phyloP scores from a whole-genome alignment of 139 green algal species.

The Chlorella sp. region DNA sequence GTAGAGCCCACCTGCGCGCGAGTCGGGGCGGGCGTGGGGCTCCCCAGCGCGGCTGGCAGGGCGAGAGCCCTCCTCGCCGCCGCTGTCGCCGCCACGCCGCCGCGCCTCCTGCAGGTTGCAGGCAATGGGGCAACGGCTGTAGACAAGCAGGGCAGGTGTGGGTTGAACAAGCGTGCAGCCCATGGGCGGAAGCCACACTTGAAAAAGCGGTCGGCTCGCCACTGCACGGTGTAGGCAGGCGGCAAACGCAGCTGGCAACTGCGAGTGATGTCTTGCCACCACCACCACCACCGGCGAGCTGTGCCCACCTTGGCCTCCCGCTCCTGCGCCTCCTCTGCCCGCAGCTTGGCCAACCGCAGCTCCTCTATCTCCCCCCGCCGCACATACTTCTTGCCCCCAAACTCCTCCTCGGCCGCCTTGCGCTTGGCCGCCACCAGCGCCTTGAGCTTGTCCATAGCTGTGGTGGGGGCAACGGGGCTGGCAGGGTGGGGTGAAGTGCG shows the following conservation, averaged over 20 bases:
- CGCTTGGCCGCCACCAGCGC: constrained; percentile 49
- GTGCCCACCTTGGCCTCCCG: constrained; percentile 45
- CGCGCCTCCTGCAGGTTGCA: constrained; percentile 14
- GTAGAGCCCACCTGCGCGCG: background rate
- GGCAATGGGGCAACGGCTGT: background rate
- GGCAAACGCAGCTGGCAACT: no score
- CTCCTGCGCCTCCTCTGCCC: constrained; percentile 57
- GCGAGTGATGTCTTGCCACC: no score
- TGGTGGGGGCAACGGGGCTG: no score
- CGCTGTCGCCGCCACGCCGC: background rate
- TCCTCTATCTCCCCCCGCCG: constrained; percentile 57
- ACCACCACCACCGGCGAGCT: no score
- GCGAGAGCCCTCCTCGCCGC: background rate
- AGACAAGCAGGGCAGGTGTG: no score
- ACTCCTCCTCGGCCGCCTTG: constrained; percentile 44
- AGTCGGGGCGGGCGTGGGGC: background rate
- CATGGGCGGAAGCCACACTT: no score
- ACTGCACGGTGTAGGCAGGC: no score
- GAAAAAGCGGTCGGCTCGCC: no score
- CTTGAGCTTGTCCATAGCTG: constrained; percentile 51
- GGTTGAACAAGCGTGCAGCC: no score
- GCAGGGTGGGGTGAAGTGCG: no score
- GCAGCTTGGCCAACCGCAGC: constrained; percentile 40
- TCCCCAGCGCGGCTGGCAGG: background rate
- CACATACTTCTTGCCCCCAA: constrained; percentile 53